Evolutionary conservation across 176 grass and related monocot species (phyloP), one percentile per base, ranked within the genome.

Genomic region (Triticum dicoccoides): DNA sequence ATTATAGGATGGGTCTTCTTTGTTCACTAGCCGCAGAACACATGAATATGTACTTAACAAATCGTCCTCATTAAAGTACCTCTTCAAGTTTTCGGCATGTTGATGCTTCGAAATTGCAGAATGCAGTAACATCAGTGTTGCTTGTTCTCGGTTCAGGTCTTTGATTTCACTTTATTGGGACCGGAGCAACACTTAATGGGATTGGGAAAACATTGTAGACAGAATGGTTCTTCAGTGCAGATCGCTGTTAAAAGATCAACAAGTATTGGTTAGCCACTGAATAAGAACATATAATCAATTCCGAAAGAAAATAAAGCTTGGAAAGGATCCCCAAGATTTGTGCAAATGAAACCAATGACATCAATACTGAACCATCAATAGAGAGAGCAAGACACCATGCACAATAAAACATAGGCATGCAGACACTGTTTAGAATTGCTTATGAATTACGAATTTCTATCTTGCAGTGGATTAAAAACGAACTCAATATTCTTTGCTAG

Each of bases 151-250:
- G 78, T 77, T 91, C 83, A 44, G 76, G 77, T 54, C 69, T 58
- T 76, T 88, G 82, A 72, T 69, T 58, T 91, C 75, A 69, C 49
- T 49, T 5, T 49, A 79, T 64, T 80, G 89, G 56, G 82, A 97
- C 24, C 47, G 89, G 87, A 87, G 83, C 79, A 91, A 97, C 92
- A 51, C 65, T 84, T 33, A 95, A 85, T 3, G 92, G 95, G 83
- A 91, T 75, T 21, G 81, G 82, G 79, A 83, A 83, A 86, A 61
- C 65, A 45, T 86, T 85, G 61, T 62, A 87, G 81, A 92, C 49
- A 6, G 65, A 75, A 69, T 86, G 83, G 44, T 84, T 84, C 9
- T 79, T 51, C 18, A 78, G 70, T 80, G 87, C 95, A 52, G 61
- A 78, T 78, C 61, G 44, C 95, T 97, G 89, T 72, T 45, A 45